phyloP scores from a whole-genome alignment of 306 rosid genomes.

The Clitoria ternatea region DNA sequence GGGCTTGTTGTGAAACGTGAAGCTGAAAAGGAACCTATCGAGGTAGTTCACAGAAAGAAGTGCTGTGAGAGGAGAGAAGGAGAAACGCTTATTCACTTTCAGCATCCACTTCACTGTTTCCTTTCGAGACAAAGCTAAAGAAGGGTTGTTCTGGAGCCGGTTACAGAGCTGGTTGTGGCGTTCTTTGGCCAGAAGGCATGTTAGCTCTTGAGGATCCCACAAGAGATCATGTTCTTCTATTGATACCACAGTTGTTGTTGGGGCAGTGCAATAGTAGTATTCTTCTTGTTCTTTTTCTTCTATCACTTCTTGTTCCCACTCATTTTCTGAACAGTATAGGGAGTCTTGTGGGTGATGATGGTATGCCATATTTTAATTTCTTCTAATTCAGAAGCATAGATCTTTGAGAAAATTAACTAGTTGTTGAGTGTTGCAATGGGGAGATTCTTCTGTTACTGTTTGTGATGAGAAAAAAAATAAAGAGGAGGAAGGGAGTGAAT shows the following conservation, averaged over 20 bases:
- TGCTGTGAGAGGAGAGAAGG: slow-evolving; percentile 70
- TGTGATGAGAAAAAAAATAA: not conserved
- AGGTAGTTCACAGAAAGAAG: slow-evolving; percentile 68
- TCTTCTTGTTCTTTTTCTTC: slow-evolving; percentile 26
- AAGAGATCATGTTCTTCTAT: slow-evolving; percentile 67
- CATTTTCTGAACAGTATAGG: slow-evolving; percentile 62
- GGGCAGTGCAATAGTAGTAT: not conserved
- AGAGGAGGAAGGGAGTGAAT: too few relatives aligned
- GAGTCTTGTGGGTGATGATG: slow-evolving; percentile 38
- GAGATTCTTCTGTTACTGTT: not conserved
- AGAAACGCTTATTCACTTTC: slow-evolving; percentile 46
- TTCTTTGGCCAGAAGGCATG: slow-evolving; percentile 53
- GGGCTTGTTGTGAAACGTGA: slow-evolving; percentile 39
- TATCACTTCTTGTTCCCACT: slow-evolving; percentile 47
- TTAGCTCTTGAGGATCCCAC: slow-evolving; percentile 62
- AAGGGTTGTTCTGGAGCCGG: not conserved
- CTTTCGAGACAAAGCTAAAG: slow-evolving; percentile 39
- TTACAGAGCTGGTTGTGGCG: slow-evolving; percentile 24
- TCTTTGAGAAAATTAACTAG: too few relatives aligned
- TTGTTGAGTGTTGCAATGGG: too few relatives aligned
- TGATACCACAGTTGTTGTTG: slow-evolving; percentile 16
- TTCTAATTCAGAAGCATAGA: not conserved
- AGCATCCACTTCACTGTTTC: slow-evolving; percentile 67
- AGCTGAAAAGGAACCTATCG: slow-evolving; percentile 57
- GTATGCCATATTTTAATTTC: slow-evolving; percentile 40